A percentile compares a stretch with the other conserved stretches of the same genome.
These are phyloP conservation scores for Taxillus chinensis DNA, from an alignment of 164 flowering plant species.

Conservation along the genomic window DNA sequence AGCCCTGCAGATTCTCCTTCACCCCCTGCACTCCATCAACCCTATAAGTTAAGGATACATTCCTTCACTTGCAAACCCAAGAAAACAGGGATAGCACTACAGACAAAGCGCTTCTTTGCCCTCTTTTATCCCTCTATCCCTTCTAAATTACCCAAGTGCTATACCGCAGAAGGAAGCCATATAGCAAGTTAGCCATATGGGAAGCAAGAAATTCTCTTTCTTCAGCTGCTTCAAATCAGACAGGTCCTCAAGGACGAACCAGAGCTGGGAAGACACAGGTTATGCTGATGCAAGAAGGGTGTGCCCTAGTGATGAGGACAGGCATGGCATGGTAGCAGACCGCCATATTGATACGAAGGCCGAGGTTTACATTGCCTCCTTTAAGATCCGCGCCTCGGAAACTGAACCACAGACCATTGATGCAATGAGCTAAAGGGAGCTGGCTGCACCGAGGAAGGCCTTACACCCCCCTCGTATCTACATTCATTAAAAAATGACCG, in stretches of 20 bases:
- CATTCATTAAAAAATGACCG: not conserved
- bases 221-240: slow-evolving; percentile 20
- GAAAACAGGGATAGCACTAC: not conserved
- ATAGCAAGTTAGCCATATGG: slow-evolving; percentile 7
- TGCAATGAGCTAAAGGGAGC: not conserved
- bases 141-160: not conserved
- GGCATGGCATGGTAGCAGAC: slow-evolving; percentile 25
- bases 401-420: slow-evolving; percentile 12
- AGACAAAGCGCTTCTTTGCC: not conserved
- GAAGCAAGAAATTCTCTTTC: slow-evolving; percentile 17
- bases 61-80: not conserved
- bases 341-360: slow-evolving; percentile 31
- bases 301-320: slow-evolving; percentile 33
- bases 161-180: not conserved
- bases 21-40: too few species aligned
- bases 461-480: not conserved
- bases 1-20: not conserved
- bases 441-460: not conserved
- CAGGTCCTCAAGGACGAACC: slow-evolving; percentile 12
- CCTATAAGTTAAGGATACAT: not conserved
- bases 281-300: slow-evolving; percentile 10
- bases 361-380: slow-evolving; percentile 25
- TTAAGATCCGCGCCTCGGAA: slow-evolving; percentile 18
- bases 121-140: not conserved
- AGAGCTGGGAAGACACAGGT: slow-evolving; percentile 13